Evolutionary conservation across 192 early-diverging fungal species (phyloP).

Genomic region (Coemansia sp.): DNA sequence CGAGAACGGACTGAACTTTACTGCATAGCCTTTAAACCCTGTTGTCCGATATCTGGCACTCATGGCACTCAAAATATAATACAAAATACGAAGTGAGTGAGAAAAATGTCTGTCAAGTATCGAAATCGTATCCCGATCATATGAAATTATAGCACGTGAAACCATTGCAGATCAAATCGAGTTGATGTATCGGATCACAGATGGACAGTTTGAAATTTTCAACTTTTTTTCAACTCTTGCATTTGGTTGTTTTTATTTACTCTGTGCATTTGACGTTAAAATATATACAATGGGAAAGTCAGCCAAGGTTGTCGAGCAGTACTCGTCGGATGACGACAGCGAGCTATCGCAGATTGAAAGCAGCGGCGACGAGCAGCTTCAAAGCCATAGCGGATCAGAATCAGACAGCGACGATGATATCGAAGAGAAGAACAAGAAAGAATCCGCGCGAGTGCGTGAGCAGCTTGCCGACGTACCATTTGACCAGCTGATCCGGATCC

Average conservation of each 20-base stretch:
- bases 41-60: slow-evolving; percentile 61
- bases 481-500: slow-evolving; percentile 73
- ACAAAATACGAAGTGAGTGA: not conserved
- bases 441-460: slow-evolving; percentile 18
- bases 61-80: slow-evolving; percentile 1
- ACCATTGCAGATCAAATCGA: not conserved
- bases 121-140: not conserved
- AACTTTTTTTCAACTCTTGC: slow-evolving; percentile 3
- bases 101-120: not conserved
- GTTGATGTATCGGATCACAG: no score
- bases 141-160: not conserved
- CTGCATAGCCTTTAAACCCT: slow-evolving; percentile 88
- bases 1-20: slow-evolving; percentile 95
- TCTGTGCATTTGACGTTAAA: not conserved
- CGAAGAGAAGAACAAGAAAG: slow-evolving; percentile 7
- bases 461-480: slow-evolving; percentile 75
- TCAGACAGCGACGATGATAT: slow-evolving; percentile 13
- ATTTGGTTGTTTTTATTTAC: slow-evolving; percentile 4
- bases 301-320: slow-evolving; percentile 27
- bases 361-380: slow-evolving; percentile 12
- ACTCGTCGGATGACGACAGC: slow-evolving; percentile 51
- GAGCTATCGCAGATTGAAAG: slow-evolving; percentile 14
- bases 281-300: slow-evolving; percentile 23
- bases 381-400: not conserved
- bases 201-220: not conserved